Percentiles rank a stretch among this genome's conserved stretches.
Evolutionary conservation across 2,329 filamentous ascomycete species (phyloP).

Genomic region (Piedraia hortae): DNA sequence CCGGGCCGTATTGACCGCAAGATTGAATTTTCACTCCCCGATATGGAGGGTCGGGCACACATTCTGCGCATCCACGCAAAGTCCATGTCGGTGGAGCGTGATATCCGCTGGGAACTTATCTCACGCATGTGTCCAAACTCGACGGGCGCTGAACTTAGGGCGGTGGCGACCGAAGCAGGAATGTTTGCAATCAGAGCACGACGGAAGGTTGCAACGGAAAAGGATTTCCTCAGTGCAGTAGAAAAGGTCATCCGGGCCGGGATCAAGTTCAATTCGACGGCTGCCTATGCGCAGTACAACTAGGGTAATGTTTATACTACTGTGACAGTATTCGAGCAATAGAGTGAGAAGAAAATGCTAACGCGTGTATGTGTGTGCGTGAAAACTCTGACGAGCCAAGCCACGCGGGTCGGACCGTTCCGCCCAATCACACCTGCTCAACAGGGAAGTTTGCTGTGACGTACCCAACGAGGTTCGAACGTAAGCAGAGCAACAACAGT

Average conservation of each 20-base stretch:
- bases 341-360: too few relatives aligned
- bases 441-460: too few relatives aligned
- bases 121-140: conserved; percentile 90
- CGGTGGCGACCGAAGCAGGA: conserved; percentile 89
- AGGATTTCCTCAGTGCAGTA: conserved; percentile 91
- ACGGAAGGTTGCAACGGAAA: conserved; percentile 93
- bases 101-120: conserved; percentile 97
- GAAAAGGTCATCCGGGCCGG: conserved; percentile 99
- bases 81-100: conserved; percentile 96
- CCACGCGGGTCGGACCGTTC: too few relatives aligned
- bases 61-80: conserved; percentile 96
- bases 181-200: conserved; percentile 93
- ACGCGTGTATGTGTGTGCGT: too few relatives aligned
- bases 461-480: too few relatives aligned
- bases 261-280: conserved; percentile 96
- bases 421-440: too few relatives aligned
- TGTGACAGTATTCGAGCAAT: too few relatives aligned
- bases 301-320: too few relatives aligned
- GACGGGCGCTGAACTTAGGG: conserved; percentile 82
- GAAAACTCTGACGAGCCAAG: too few relatives aligned
- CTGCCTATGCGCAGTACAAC: conserved; percentile 97
- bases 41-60: conserved; percentile 90
- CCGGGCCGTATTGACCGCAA: conserved; percentile 94
- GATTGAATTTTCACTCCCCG: conserved; percentile 93
- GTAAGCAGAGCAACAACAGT: too few relatives aligned